Percentiles rank a stretch among this genome's conserved stretches.
Conservation (phyloP, 139 green algal genomes). For the Chloropicon primus region DNA sequence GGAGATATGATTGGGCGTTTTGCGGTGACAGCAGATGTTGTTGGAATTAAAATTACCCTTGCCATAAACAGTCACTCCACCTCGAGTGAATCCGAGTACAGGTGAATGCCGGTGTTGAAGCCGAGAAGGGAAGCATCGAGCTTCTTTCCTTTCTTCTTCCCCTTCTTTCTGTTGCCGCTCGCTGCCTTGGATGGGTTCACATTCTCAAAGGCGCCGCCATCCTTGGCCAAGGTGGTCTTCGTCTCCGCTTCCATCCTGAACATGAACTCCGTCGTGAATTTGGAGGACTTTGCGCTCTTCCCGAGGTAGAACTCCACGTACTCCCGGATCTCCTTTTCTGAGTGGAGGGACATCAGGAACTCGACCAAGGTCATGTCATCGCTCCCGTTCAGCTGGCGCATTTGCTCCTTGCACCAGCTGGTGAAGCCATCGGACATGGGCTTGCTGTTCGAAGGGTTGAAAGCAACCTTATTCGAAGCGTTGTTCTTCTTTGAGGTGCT, state of each 20-base stretch:
- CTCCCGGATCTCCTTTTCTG: conserved; percentile 56
- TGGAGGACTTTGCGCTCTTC: conserved; percentile 29
- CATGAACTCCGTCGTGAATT: conserved; percentile 73
- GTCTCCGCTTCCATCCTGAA: conserved; percentile 39
- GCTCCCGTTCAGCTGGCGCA: conserved; percentile 36
- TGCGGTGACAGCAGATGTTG: neutral
- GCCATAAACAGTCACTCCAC: neutral
- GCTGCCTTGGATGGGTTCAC: neutral
- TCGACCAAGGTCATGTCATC: conserved; percentile 55
- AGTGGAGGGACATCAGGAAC: conserved; percentile 45
- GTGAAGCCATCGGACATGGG: conserved; percentile 12
- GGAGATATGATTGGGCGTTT: conserved; percentile 50
- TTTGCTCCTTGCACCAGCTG: conserved; percentile 41
- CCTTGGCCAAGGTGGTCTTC: conserved; percentile 21
- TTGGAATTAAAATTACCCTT: neutral
- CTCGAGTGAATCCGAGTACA: neutral
- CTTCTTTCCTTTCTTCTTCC: conserved; percentile 28
- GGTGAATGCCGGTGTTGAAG: conserved; percentile 18
- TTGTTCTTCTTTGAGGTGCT: neutral
- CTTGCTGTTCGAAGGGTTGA: neutral
- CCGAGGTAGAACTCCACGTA: conserved; percentile 53
- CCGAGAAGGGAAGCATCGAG: conserved; percentile 21
- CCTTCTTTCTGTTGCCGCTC: conserved; percentile 8
- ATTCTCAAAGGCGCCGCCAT: neutral
- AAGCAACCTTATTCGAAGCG: neutral